These are phyloP conservation scores for Murraya koenigii DNA, from an alignment of 345 rosid species.

Conservation along the genomic window DNA sequence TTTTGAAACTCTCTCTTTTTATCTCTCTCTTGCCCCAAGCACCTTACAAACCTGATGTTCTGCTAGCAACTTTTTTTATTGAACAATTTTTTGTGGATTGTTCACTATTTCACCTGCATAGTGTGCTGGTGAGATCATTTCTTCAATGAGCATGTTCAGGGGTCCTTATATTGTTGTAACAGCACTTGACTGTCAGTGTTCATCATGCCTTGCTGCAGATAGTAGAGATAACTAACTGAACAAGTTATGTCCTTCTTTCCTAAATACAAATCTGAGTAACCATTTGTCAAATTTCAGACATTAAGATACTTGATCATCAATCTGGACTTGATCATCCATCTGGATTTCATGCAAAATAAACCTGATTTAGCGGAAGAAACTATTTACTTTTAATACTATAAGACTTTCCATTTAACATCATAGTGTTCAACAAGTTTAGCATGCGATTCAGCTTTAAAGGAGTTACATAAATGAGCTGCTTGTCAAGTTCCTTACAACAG, in stretches of 20 bases:
- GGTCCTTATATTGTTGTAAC: background rate
- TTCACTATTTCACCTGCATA: background rate
- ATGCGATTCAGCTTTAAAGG: background rate
- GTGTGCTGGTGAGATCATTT: background rate
- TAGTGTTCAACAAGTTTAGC: background rate
- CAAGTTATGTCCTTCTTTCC: background rate
- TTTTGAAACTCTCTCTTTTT: background rate
- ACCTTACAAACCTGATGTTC: background rate
- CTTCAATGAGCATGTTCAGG: background rate
- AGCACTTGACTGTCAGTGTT: background rate
- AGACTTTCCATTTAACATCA: background rate
- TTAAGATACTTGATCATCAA: background rate
- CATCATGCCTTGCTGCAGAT: background rate
- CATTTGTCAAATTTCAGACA: background rate
- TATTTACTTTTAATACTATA: background rate
- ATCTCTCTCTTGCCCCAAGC: background rate
- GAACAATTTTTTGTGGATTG: background rate
- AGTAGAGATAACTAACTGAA: background rate
- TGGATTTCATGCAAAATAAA: background rate
- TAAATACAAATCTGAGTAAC: background rate
- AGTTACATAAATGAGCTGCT: background rate
- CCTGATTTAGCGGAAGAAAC: background rate
- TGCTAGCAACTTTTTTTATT: background rate
- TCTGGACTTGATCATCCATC: background rate
- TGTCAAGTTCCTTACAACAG: background rate